Conservation (phyloP, 306 rosid species). For the Dryas drummondii region DNA sequence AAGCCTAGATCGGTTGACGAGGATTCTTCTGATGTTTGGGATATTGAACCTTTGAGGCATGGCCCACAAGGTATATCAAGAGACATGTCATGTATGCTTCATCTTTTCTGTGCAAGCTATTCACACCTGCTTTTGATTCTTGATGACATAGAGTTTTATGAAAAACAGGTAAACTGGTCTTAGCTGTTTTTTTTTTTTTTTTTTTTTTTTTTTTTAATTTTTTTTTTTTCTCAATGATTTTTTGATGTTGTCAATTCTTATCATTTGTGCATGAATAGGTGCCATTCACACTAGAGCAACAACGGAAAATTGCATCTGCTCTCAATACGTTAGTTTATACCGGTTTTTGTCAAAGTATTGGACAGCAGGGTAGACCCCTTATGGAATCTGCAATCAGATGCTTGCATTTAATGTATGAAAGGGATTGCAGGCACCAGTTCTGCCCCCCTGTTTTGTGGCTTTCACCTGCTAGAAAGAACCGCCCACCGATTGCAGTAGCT, state of each 20-base stretch:
- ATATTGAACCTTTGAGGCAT: constrained; percentile 62
- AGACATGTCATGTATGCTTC: constrained; percentile 66
- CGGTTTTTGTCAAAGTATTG: constrained; percentile 61
- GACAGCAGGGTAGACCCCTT: constrained; percentile 58
- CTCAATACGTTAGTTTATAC: constrained; percentile 91
- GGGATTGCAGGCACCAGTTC: constrained; percentile 95
- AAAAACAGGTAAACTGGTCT: constrained; percentile 68
- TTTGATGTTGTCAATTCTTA: constrained; percentile 14
- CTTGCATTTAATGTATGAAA: constrained; percentile 91
- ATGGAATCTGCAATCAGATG: constrained; percentile 91
- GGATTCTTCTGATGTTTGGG: constrained; percentile 70
- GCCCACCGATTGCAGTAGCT: constrained; percentile 83
- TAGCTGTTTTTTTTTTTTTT: constrained; percentile 10
- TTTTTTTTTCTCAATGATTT: constrained; percentile 1
- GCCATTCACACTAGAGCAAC: constrained; percentile 92
- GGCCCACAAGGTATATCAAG: constrained; percentile 84
- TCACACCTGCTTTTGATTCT: constrained; percentile 91
- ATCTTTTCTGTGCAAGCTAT: constrained; percentile 91
- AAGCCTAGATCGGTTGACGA: constrained; percentile 46
- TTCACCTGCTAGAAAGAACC: constrained; percentile 84
- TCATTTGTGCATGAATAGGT: constrained; percentile 52
- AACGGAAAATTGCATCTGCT: constrained; percentile 70
- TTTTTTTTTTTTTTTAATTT: constrained; percentile 7
- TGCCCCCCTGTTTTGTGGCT: constrained; percentile 92
- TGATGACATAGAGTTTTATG: constrained; percentile 96